Evolutionary conservation across 148 eudicot genomes (phyloP).

Genomic region (Arbutus unedo): DNA sequence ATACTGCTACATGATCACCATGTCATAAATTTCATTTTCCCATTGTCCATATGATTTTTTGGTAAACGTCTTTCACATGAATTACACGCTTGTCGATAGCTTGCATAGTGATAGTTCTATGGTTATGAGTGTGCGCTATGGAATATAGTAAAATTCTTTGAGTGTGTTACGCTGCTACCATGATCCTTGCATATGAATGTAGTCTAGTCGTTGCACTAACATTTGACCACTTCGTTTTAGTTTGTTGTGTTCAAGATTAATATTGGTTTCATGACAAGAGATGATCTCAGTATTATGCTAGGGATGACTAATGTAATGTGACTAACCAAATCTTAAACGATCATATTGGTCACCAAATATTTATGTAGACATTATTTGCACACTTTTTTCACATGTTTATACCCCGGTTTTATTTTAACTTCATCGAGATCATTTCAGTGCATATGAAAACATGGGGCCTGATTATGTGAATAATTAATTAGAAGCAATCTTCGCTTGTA

Average conservation of each 20-base stretch:
- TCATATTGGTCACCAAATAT: background rate
- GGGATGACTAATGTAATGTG: background rate
- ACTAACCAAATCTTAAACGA: background rate
- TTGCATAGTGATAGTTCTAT: background rate
- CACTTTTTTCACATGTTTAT: background rate
- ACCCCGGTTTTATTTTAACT: background rate
- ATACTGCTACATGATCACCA: slow-evolving; percentile 8
- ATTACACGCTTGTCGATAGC: background rate
- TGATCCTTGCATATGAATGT: background rate
- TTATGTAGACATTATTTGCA: background rate
- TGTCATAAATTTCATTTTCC: background rate
- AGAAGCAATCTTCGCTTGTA: background rate
- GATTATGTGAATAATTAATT: background rate
- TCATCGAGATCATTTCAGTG: background rate
- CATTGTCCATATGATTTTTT: background rate
- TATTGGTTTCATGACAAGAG: background rate
- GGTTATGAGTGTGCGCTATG: background rate
- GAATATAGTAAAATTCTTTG: background rate
- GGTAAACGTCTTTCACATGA: background rate
- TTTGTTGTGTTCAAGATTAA: background rate
- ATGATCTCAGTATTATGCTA: background rate
- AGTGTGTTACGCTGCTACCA: background rate
- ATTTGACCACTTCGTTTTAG: background rate
- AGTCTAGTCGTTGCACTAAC: background rate
- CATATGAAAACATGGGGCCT: background rate